phyloP scores from a whole-genome alignment of 2,329 filamentous ascomycete genomes.

The Colletotrichum orbiculare region DNA sequence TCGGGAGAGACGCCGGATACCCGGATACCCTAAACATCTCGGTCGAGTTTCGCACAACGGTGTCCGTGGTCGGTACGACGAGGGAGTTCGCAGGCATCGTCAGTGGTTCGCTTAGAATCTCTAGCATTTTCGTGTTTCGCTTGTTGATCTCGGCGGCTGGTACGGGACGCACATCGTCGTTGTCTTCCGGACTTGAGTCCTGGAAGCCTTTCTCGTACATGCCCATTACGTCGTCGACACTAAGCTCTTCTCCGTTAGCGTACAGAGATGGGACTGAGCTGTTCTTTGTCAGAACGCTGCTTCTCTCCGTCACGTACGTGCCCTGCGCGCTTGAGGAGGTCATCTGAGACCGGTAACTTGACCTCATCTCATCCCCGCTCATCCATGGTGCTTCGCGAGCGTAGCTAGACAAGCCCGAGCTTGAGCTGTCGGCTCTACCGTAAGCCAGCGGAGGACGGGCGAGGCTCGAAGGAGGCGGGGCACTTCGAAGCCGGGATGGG shows the following conservation, averaged over 20 bases:
- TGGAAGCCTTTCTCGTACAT: slow-evolving; percentile 74
- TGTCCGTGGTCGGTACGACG: slow-evolving; percentile 33
- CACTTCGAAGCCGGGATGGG: slow-evolving; percentile 44
- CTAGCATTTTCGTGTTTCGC: slow-evolving; percentile 51
- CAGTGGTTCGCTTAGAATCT: slow-evolving; percentile 52
- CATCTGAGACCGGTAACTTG: slow-evolving; percentile 67
- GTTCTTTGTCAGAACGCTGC: slow-evolving; percentile 82
- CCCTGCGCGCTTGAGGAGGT: slow-evolving; percentile 68
- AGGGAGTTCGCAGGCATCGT: slow-evolving; percentile 41
- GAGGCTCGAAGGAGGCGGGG: slow-evolving; percentile 41
- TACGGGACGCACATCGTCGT: slow-evolving; percentile 49
- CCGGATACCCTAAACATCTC: slow-evolving; percentile 51
- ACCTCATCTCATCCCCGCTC: slow-evolving; percentile 61
- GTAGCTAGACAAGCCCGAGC: slow-evolving; percentile 43
- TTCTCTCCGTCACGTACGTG: slow-evolving; percentile 78
- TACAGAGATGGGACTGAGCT: slow-evolving; percentile 77
- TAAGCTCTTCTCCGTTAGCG: slow-evolving; percentile 64
- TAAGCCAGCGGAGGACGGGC: slow-evolving; percentile 44
- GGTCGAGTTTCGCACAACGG: slow-evolving; percentile 48
- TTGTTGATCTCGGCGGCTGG: slow-evolving; percentile 53
- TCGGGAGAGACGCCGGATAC: slow-evolving; percentile 52
- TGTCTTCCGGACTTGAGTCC: slow-evolving; percentile 48
- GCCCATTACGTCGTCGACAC: slow-evolving; percentile 76
- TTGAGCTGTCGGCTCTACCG: slow-evolving; percentile 49
- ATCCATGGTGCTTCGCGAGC: slow-evolving; percentile 58